phyloP scores from a whole-genome alignment of 345 rosid genomes.

The Populus davidiana region DNA sequence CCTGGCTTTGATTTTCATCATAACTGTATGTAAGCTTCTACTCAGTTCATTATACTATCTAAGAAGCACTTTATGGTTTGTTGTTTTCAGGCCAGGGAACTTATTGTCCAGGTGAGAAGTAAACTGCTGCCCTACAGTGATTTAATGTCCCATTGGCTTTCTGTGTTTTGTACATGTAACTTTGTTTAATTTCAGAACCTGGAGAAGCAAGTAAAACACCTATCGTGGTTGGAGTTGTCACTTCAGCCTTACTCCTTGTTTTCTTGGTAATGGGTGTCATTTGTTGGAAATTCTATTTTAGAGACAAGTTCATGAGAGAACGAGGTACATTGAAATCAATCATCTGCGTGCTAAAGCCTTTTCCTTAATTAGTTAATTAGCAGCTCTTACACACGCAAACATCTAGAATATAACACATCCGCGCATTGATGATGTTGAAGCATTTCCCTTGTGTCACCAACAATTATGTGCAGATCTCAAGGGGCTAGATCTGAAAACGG shows the following conservation, averaged over 20 bases:
- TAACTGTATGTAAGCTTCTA: no score
- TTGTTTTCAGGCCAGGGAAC: no score
- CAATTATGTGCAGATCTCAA: constrained; percentile 4
- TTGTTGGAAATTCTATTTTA: constrained; percentile 21
- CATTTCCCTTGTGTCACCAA: neutral
- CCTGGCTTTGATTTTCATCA: no score
- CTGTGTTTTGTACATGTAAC: neutral
- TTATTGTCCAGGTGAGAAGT: no score
- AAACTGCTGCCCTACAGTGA: no score
- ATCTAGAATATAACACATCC: neutral
- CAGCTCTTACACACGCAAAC: neutral
- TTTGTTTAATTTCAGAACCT: neutral
- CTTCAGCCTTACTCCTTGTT: neutral
- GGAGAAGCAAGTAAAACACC: neutral
- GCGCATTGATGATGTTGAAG: neutral
- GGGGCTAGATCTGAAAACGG: constrained; percentile 21
- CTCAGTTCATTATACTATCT: no score
- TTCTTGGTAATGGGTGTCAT: constrained; percentile 6
- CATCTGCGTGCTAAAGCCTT: neutral
- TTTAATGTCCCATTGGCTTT: neutral
- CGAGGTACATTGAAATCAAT: constrained; percentile 11
- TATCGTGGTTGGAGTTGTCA: constrained; percentile 3
- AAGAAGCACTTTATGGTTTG: no score
- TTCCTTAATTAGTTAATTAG: no score
- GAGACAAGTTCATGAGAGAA: neutral